Percentiles rank a stretch among this genome's conserved stretches.
Conservation (phyloP, 805 yeast genomes). For the Vanderwaltozyma verrucispora region DNA sequence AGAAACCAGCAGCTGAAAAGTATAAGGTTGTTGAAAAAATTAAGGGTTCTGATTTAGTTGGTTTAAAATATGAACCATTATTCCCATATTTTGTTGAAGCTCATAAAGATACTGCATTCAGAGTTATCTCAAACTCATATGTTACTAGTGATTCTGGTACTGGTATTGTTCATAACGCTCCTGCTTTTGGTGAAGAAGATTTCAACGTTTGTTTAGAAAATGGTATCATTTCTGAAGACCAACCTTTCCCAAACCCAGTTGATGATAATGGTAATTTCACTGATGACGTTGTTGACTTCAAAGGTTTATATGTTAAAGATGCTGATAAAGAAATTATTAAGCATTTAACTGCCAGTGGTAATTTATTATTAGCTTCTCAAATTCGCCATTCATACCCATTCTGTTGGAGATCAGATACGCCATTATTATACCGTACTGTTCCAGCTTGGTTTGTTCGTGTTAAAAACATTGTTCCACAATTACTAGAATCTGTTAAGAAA, state of each 20-base stretch:
- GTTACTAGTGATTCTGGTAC: conserved; percentile 96
- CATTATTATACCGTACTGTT: conserved; percentile 88
- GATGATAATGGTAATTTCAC: conserved; percentile 90
- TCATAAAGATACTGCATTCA: conserved; percentile 70
- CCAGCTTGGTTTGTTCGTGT: conserved; percentile 98
- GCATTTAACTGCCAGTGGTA: conserved; percentile 65
- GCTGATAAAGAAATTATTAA: conserved; percentile 90
- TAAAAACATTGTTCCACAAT: conserved; percentile 75
- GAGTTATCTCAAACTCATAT: conserved; percentile 70
- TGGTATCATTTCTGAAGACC: conserved; percentile 62
- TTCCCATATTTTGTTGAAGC: conserved; percentile 71
- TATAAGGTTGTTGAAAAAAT: conserved; percentile 72
- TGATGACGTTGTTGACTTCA: conserved; percentile 57
- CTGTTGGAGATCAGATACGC: conserved; percentile 99
- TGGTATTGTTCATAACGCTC: conserved; percentile 97
- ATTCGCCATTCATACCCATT: conserved; percentile 95
- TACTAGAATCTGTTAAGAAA: conserved; percentile 73
- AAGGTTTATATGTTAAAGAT: conserved; percentile 85
- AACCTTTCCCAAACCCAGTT: conserved; percentile 83
- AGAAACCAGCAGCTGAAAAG: conserved; percentile 88
- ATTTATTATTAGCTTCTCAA: conserved; percentile 67
- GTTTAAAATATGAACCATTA: conserved; percentile 70
- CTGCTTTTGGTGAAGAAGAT: conserved; percentile 99
- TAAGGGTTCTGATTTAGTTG: conserved; percentile 71
- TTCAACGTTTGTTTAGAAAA: conserved; percentile 65